phyloP scores from a whole-genome alignment of 352 stramenopile genomes.

The Globisporangium uncinulatum region DNA sequence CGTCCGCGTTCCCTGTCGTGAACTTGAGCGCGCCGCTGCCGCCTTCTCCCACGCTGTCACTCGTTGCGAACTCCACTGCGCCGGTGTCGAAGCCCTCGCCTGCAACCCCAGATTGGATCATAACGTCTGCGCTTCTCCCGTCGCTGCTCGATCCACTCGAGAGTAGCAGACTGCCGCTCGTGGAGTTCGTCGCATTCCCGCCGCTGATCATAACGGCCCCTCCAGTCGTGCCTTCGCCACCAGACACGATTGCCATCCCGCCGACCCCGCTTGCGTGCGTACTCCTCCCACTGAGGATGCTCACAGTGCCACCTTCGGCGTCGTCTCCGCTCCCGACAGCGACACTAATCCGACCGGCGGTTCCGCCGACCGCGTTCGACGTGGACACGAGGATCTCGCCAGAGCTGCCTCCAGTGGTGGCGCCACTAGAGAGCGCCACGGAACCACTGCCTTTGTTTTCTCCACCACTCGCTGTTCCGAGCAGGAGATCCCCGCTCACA shows the following conservation, averaged over 20 bases:
- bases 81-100: conserved; percentile 23
- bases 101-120: conserved; percentile 19
- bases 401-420: conserved; percentile 11
- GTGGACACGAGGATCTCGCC: conserved; percentile 27
- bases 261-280: conserved; percentile 24
- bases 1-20: conserved; percentile 22
- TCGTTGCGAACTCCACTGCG: conserved; percentile 23
- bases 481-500: conserved; percentile 19
- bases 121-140: conserved; percentile 11
- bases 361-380: conserved; percentile 14
- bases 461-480: conserved; percentile 18
- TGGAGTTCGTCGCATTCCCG: conserved; percentile 10
- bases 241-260: conserved; percentile 21
- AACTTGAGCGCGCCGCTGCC: conserved; percentile 33
- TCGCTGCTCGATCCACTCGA: conserved; percentile 16
- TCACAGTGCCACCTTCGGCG: conserved; percentile 13
- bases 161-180: conserved; percentile 19
- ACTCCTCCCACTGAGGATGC: conserved; percentile 19
- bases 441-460: conserved; percentile 14
- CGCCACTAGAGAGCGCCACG: conserved; percentile 14
- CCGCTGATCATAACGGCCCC: conserved; percentile 20
- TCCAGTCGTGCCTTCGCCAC: conserved; percentile 21
- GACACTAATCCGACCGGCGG: conserved; percentile 23
- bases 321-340: conserved; percentile 18
- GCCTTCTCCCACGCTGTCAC: conserved; percentile 20